These are phyloP conservation scores for Pseudoneurospora amorphoporcata DNA, from an alignment of 495 filamentous ascomycete genomes.

Conservation along the genomic window DNA sequence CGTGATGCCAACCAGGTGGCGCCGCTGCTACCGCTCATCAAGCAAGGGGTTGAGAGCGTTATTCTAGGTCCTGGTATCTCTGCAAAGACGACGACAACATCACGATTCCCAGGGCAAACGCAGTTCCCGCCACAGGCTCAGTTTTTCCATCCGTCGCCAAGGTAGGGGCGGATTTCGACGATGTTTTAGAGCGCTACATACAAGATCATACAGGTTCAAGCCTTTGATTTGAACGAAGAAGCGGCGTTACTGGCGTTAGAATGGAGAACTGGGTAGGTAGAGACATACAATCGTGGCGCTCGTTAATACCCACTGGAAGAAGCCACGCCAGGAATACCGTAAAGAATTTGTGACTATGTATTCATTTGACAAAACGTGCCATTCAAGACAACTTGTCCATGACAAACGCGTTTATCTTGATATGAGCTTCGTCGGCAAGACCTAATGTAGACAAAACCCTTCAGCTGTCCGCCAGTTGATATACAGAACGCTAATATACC, in stretches of 20 bases:
- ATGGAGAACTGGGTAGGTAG: not conserved
- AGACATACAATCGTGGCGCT: not conserved
- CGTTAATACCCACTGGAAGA: not conserved
- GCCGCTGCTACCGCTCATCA: constrained; percentile 61
- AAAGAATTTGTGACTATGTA: not conserved
- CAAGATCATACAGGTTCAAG: not conserved
- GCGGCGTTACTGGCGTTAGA: not conserved
- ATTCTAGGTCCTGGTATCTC: constrained; percentile 8
- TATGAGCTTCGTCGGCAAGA: not conserved
- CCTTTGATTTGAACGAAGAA: not conserved
- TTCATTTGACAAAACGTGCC: not conserved
- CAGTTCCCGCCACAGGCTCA: not conserved
- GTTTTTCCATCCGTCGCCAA: not conserved
- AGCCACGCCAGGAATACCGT: not conserved
- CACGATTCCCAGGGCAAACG: not conserved
- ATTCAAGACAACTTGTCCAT: not conserved
- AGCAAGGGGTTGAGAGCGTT: constrained; percentile 39
- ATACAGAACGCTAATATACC: constrained; percentile 6
- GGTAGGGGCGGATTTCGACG: not conserved
- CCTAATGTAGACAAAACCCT: not conserved
- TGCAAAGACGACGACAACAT: not conserved
- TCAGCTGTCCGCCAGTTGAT: not conserved
- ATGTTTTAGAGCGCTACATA: not conserved
- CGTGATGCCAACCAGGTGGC: constrained; percentile 74
- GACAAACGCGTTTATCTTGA: not conserved